phyloP scores from a whole-genome alignment of 2,329 filamentous ascomycete species.

The Paecilomyces formosus region DNA sequence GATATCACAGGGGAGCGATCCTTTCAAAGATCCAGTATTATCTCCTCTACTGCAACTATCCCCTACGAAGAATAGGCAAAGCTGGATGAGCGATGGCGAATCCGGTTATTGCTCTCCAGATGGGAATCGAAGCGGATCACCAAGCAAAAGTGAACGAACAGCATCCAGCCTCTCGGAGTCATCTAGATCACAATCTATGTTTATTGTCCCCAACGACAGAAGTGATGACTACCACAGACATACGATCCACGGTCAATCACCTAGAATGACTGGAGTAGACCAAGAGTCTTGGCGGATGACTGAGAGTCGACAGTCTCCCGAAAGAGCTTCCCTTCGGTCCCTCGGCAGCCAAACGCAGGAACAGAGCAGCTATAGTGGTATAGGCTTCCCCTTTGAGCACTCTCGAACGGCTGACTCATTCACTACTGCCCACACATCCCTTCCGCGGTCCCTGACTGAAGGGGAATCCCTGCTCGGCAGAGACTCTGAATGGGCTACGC shows the following conservation, averaged over 20 bases:
- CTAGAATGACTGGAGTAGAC: neutral
- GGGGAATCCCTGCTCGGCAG: slow-evolving; percentile 16
- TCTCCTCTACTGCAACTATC: slow-evolving; percentile 9
- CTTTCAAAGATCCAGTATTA: slow-evolving; percentile 17
- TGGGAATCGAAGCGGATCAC: slow-evolving; percentile 33
- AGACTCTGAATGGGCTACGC: neutral
- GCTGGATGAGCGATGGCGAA: slow-evolving; percentile 6
- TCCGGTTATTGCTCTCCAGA: slow-evolving; percentile 10
- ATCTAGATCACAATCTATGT: slow-evolving; percentile 37
- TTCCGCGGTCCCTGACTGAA: slow-evolving; percentile 44
- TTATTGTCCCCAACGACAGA: neutral
- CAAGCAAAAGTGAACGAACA: slow-evolving; percentile 48
- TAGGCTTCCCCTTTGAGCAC: slow-evolving; percentile 24
- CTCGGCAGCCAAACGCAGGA: slow-evolving; percentile 10
- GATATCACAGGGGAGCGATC: slow-evolving; percentile 13
- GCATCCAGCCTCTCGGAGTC: slow-evolving; percentile 49
- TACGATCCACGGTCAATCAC: neutral
- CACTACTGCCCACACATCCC: slow-evolving; percentile 43
- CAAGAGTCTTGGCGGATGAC: neutral
- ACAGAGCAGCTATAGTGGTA: slow-evolving; percentile 16
- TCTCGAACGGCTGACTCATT: slow-evolving; percentile 43
- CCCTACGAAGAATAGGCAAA: slow-evolving; percentile 1
- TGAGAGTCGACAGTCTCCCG: slow-evolving; percentile 12
- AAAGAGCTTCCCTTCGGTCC: slow-evolving; percentile 15
- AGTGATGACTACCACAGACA: neutral